Conservation (phyloP, 2,329 filamentous ascomycete species). For the Trichoderma pleuroti region DNA sequence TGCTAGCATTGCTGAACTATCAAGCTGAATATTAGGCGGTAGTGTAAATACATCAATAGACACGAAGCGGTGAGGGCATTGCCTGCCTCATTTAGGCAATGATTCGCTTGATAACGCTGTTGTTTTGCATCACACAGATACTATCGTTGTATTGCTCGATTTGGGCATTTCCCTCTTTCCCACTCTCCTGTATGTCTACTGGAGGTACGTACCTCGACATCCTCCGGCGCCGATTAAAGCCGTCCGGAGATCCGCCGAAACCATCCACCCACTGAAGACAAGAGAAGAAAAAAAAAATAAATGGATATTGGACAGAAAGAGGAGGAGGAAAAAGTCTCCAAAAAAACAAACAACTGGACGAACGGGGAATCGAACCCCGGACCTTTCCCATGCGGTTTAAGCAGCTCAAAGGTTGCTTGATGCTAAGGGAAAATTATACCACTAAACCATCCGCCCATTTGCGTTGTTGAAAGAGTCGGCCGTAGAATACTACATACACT, state of each 20-base stretch:
- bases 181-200: not conserved
- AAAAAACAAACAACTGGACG: slow-evolving; percentile 16
- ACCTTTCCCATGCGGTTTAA: slow-evolving; percentile 19
- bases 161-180: not conserved
- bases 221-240: not conserved
- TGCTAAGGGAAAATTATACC: slow-evolving; percentile 20
- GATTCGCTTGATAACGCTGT: not conserved
- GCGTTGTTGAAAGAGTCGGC: not conserved
- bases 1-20: not conserved
- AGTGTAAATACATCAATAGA: not conserved
- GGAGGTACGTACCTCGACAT: slow-evolving; percentile 2
- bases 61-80: not conserved
- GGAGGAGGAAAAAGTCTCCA: not conserved
- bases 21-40: not conserved
- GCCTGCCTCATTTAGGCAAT: not conserved
- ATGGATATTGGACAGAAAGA: not conserved
- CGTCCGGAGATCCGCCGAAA: not conserved
- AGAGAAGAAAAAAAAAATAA: not conserved
- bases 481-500: not conserved
- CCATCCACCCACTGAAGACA: not conserved
- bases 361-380: slow-evolving; percentile 23
- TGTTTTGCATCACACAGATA: not conserved
- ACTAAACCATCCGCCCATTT: slow-evolving; percentile 20
- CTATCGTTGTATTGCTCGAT: not conserved
- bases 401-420: slow-evolving; percentile 2